Conservation (phyloP, 305 asterid genomes). For the Solanum aculeatissimum region DNA sequence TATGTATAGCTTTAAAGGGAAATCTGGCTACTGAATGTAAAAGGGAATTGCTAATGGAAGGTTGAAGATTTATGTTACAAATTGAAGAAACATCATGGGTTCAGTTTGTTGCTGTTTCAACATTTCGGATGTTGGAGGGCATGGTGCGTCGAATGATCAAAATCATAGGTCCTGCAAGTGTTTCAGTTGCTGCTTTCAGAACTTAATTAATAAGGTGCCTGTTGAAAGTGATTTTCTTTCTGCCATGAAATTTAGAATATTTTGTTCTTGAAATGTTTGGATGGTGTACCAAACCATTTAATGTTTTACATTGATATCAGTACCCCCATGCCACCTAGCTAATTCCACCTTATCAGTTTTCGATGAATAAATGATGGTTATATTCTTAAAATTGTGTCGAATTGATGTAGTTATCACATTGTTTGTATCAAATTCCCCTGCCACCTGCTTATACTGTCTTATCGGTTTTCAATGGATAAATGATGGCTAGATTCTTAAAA, state of each 20-base stretch:
- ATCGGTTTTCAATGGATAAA: background rate
- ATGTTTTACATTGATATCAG: background rate
- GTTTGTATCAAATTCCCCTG: background rate
- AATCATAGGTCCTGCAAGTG: constrained; percentile 6
- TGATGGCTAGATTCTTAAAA: background rate
- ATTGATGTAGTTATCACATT: background rate
- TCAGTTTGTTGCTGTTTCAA: constrained; percentile 25
- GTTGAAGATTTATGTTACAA: background rate
- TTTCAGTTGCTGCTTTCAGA: constrained; percentile 17
- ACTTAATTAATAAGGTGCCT: constrained; percentile 21
- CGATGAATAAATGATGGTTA: background rate
- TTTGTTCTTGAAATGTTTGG: background rate
- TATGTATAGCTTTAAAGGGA: background rate
- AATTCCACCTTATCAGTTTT: background rate
- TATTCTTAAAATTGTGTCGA: background rate
- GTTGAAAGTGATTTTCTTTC: background rate
- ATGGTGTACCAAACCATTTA: background rate
- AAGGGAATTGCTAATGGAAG: background rate
- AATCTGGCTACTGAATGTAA: background rate
- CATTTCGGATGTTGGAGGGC: constrained; percentile 5
- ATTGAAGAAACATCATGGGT: constrained; percentile 27
- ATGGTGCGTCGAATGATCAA: background rate
- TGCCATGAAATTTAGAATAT: background rate
- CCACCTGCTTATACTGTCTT: background rate
- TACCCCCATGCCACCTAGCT: background rate